Conservation (phyloP, 2,329 filamentous ascomycete genomes). For the Lasiodiplodia theobromae region DNA sequence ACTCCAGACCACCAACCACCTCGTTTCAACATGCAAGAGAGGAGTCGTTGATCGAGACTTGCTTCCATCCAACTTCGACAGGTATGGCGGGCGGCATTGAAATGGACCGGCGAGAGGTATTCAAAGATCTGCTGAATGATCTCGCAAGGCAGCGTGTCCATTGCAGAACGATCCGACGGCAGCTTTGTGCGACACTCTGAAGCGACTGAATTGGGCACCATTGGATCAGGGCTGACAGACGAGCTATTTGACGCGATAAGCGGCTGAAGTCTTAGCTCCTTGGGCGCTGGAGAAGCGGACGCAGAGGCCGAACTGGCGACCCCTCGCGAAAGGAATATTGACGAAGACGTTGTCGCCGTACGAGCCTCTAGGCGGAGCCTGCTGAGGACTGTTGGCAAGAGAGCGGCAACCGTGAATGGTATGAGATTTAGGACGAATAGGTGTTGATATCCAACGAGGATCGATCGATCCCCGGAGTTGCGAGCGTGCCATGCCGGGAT, state of each 20-base stretch:
- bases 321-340: conserved; percentile 55
- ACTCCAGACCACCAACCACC: conserved; percentile 59
- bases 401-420: neutral
- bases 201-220: conserved; percentile 44
- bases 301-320: conserved; percentile 49
- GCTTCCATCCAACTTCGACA: conserved; percentile 67
- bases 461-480: neutral
- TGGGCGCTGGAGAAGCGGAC: conserved; percentile 30
- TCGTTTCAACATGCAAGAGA: conserved; percentile 61
- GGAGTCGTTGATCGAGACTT: conserved; percentile 60
- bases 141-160: conserved; percentile 45
- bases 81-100: conserved; percentile 66
- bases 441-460: neutral
- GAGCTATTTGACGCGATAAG: conserved; percentile 34
- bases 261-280: neutral
- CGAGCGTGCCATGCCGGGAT: neutral
- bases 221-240: conserved; percentile 33
- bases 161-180: neutral
- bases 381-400: conserved; percentile 1
- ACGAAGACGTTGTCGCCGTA: conserved; percentile 52
- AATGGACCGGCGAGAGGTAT: conserved; percentile 57
- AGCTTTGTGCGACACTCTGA: neutral
- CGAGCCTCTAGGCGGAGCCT: neutral
- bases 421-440: neutral
- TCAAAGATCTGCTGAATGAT: conserved; percentile 57